Evolutionary conservation across 345 rosid species (phyloP).

Genomic region (Linum tenue): DNA sequence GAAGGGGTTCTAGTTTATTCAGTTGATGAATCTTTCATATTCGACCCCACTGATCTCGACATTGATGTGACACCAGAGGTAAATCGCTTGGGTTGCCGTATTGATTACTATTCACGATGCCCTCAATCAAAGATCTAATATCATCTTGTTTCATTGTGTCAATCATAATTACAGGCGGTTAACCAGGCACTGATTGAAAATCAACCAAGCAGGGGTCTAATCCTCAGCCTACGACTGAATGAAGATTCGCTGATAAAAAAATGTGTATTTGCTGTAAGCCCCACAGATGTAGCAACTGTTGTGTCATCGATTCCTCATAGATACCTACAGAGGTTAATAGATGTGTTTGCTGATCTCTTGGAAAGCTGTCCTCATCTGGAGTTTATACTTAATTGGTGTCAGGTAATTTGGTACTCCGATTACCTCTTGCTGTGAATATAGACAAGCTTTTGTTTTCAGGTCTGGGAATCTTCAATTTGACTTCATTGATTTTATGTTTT

Average conservation of each 20-base stretch:
- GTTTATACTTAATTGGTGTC: conserved; percentile 83
- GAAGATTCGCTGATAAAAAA: conserved; percentile 71
- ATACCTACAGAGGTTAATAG: conserved; percentile 75
- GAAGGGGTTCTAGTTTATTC: conserved; percentile 91
- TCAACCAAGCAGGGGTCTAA: conserved; percentile 61
- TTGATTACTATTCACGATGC: neutral
- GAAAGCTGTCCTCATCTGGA: conserved; percentile 87
- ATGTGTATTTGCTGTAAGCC: conserved; percentile 68
- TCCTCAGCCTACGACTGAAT: conserved; percentile 84
- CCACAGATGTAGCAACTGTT: conserved; percentile 57
- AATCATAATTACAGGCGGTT: conserved; percentile 45
- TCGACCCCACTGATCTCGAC: conserved; percentile 96
- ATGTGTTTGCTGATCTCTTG: conserved; percentile 69
- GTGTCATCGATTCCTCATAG: conserved; percentile 50
- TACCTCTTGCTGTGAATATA: neutral
- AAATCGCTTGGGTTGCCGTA: conserved; percentile 3
- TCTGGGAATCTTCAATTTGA: neutral
- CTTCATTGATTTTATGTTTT: neutral
- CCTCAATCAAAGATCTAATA: neutral
- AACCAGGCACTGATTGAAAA: conserved; percentile 58
- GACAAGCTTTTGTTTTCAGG: neutral
- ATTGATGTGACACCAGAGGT: conserved; percentile 97
- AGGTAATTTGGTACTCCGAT: conserved; percentile 31
- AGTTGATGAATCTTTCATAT: conserved; percentile 79
- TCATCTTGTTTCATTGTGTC: neutral